phyloP scores from a whole-genome alignment of 1,284 basidiomycete species.

The Hortiboletus rubellus region DNA sequence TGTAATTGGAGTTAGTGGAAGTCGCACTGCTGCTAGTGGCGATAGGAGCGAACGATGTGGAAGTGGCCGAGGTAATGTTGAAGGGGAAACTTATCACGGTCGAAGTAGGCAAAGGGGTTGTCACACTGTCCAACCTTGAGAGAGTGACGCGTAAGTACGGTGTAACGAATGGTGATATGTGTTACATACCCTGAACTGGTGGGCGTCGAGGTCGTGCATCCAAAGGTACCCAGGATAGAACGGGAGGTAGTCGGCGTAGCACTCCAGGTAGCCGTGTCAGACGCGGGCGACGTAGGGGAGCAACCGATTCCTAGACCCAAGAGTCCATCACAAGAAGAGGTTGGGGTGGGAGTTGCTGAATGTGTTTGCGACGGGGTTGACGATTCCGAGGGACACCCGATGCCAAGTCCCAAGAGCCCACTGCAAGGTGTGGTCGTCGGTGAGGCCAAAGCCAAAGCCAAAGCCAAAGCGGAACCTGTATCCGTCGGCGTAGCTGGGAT shows the following conservation, averaged over 20 bases:
- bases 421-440: neutral
- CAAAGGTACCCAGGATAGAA: constrained; percentile 15
- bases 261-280: neutral
- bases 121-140: constrained; percentile 1
- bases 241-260: constrained; percentile 14
- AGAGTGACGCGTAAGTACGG: constrained; percentile 5
- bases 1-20: constrained; percentile 28
- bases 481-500: neutral
- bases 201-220: constrained; percentile 11
- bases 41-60: constrained; percentile 20
- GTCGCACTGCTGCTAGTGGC: constrained; percentile 12
- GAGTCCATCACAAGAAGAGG: constrained; percentile 9
- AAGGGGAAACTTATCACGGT: constrained; percentile 32
- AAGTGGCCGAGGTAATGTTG: constrained; percentile 1
- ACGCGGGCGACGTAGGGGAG: neutral
- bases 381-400: neutral
- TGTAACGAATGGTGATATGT: neutral
- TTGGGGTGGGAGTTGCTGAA: neutral
- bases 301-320: constrained; percentile 9
- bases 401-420: neutral
- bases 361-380: neutral
- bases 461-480: neutral
- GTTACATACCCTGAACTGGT: constrained; percentile 13
- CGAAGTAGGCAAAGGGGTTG: constrained; percentile 17
- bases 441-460: neutral